Base-by-base conservation (phyloP, 768 basidiomycete genomes). In the Russula virescens region DNA sequence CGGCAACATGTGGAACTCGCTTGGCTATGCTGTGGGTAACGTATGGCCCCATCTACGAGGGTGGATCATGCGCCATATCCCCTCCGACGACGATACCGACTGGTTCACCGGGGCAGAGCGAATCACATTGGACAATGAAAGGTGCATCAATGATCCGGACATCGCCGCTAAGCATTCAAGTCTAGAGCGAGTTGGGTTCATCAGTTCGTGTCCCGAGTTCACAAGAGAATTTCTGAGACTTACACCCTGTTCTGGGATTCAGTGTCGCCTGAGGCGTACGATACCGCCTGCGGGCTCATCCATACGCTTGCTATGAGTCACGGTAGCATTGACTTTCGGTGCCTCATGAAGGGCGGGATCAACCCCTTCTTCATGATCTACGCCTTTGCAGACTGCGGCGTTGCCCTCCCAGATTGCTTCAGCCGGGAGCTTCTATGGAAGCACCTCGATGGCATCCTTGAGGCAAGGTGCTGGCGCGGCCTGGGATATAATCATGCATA, bases 311-410 rank as follows among this genome's bases (percentile, higher is more conserved):
- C 42, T 7, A 9, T 3, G 0, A 14, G 10, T n/a, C n/a, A n/a
- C n/a, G n/a, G n/a, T 10, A 10, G 16, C 9, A 7, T 6, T 3
- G 6, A 26, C 19, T 23, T 47, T 19, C 16, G 18, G 1, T 23
- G n/a, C 13, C 56, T 63, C 23, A 1, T 47, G 9, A 4, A 31
- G 4, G 5, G 3, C 6, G 14, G 38, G 4, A 9, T 63, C 11
- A 63, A 63, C 26, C 56, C 62, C 0, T 63, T 63, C 26, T 63
- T 63, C 35, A 8, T 58, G 16, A 56, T 63, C 21, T 63, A 63
- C 26, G 62, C 62, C 18, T 63, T 46, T 7, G 43, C 62, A 11
- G 56, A 58, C 21, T 52, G 34, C 18, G 18, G 38, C 21, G 2
- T 63, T 34, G n/a, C 50, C 5, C 50, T 63, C 5, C 62, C 62